Evolutionary conservation across 1,284 basidiomycete genomes (phyloP).

Genomic region (Cutaneotrichosporon mucoides): DNA sequence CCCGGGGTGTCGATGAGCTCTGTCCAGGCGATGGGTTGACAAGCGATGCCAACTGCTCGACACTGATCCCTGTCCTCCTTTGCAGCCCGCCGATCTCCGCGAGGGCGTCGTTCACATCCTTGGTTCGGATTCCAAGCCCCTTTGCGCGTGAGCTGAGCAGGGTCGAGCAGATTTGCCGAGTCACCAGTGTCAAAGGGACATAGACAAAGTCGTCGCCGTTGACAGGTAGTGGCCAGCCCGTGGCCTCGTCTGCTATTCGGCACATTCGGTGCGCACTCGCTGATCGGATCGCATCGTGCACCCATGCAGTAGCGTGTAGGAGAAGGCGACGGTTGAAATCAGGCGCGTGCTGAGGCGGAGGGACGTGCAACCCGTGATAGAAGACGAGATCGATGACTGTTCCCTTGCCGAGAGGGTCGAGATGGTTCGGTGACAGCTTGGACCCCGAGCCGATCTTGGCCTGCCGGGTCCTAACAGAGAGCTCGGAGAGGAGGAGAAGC

Average conservation of each 20-base stretch:
- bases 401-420: constrained; percentile 16
- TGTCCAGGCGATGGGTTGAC: neutral
- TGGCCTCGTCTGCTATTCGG: constrained; percentile 11
- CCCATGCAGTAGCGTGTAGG: constrained; percentile 1
- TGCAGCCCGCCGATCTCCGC: neutral
- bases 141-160: constrained; percentile 9
- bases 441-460: neutral
- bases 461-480: constrained; percentile 2
- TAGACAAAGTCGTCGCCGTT: neutral
- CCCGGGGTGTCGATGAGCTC: neutral
- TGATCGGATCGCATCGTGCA: constrained; percentile 11
- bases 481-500: constrained; percentile 8
- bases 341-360: neutral
- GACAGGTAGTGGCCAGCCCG: constrained; percentile 6
- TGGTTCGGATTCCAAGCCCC: neutral
- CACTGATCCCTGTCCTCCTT: neutral
- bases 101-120: neutral
- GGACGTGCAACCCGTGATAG: constrained; percentile 8
- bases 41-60: neutral
- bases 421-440: neutral
- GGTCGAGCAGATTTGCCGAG: constrained; percentile 1
- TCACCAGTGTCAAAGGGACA: neutral
- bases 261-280: constrained; percentile 4
- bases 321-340: constrained; percentile 4
- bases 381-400: constrained; percentile 8